phyloP scores from a whole-genome alignment of 768 basidiomycete species.

The Trametes coccinea region DNA sequence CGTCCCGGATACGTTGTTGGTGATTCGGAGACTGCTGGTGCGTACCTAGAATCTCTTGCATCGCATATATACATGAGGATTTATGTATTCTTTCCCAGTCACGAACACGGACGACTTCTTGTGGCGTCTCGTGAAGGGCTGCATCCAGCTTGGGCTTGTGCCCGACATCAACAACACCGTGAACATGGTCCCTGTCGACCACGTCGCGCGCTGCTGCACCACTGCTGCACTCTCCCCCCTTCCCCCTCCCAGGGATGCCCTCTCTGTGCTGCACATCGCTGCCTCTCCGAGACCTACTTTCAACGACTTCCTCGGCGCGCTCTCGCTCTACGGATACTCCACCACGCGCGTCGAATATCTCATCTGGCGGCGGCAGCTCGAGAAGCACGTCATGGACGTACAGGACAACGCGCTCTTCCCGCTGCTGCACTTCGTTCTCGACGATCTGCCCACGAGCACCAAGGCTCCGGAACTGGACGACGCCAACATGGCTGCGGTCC shows the following conservation, averaged over 20 bases:
- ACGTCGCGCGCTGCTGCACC: conserved; percentile 82
- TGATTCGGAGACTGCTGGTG: conserved; percentile 84
- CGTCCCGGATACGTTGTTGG: conserved; percentile 97
- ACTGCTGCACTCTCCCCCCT: conserved; percentile 69
- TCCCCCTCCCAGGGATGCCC: conserved; percentile 33
- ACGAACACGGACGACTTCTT: conserved; percentile 99
- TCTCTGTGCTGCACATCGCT: conserved; percentile 79
- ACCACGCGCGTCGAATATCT: conserved; percentile 85
- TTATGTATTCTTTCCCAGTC: conserved; percentile 45
- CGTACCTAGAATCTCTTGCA: conserved; percentile 27
- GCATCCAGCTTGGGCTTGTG: conserved; percentile 91
- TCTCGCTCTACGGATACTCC: conserved; percentile 78
- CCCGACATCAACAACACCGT: conserved; percentile 98
- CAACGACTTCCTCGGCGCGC: conserved; percentile 77
- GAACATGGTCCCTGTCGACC: conserved; percentile 98
- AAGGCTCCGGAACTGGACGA: conserved; percentile 92
- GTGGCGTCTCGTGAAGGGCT: conserved; percentile 98
- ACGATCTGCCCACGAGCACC: conserved; percentile 95
- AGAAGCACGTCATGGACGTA: conserved; percentile 91
- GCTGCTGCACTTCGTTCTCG: conserved; percentile 93
- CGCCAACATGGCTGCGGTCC: conserved; percentile 70
- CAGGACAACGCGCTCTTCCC: conserved; percentile 99
- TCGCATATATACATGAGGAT: too few species aligned
- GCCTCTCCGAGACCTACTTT: conserved; percentile 87
- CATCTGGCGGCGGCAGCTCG: conserved; percentile 87